Evolutionary conservation across 2,329 filamentous ascomycete genomes (phyloP), one percentile per base, ranked within the genome.

Genomic region (Colletotrichum sp.): DNA sequence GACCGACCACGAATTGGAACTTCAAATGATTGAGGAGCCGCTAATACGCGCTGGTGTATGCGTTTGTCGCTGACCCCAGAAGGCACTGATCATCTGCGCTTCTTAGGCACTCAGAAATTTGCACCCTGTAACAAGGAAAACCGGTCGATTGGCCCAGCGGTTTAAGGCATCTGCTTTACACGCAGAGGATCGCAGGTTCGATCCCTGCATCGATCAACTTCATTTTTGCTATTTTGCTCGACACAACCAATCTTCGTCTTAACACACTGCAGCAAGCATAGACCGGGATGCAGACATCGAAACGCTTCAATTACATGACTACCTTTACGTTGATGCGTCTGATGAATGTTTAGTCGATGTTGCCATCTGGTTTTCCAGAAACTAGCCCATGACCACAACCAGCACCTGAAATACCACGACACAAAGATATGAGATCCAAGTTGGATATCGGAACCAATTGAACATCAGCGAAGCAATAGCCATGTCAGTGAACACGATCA

Each of bases 141-240:
- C n/a, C n/a, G 26, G 26, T 82, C 82, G 82, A 81, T 80, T 85
- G 81, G 85, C 82, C 82, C 81, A 86, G 85, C 79, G 85, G 85
- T 85, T 62, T 81, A 85, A 81, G 82, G 82, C 82, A 82, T 84
- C 79, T 83, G 83, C 81, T 82, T 86, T 85, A 86, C 84, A 85
- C 84, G 81, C 83, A 84, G 80, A 84, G 82, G 84, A 83, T 85
- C 85, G 83, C 84, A 86, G 85, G 85, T 86, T 86, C 85, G 84
- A 87, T 82, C 84, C 85, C 85, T 86, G 84, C 83, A 81, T 81
- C 84, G 83, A 84, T 84, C 84, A 85, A 2, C 26, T 26, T 24
- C 18, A 18, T 75, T 79, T 77, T 76, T 69, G 57, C n/a, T 1
- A 2, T 69, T 68, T 52, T 10, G 18, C 39, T 44, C 8, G 8